Evolutionary conservation across 2,329 filamentous ascomycete species (phyloP).

Genomic region (Paraphoma chrysanthemicola): DNA sequence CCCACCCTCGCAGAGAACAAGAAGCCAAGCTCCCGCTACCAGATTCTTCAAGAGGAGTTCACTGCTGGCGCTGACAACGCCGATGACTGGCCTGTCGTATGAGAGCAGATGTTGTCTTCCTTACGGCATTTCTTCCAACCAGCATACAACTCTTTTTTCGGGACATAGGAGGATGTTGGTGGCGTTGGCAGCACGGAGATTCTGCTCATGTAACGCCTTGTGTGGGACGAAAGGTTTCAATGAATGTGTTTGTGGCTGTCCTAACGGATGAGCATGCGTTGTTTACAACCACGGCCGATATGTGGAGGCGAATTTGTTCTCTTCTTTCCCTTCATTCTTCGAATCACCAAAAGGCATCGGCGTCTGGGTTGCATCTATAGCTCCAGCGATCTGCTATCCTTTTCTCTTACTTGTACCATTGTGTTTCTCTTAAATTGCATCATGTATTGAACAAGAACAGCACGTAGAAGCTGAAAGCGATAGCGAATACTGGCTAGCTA

Average conservation of each 20-base stretch:
- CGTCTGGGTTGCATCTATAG: constrained; percentile 15
- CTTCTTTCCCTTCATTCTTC: constrained; percentile 7
- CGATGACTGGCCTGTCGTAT: constrained; percentile 52
- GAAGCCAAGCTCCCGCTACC: constrained; percentile 38
- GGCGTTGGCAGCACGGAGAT: not conserved
- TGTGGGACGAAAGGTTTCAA: no score
- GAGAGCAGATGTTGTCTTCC: constrained; percentile 4
- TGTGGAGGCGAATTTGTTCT: constrained; percentile 5
- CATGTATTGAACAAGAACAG: not conserved
- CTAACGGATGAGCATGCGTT: not conserved
- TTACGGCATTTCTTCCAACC: not conserved
- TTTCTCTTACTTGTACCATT: constrained; percentile 17
- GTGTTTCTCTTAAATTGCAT: constrained; percentile 3
- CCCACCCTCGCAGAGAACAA: constrained; percentile 34
- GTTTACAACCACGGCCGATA: not conserved
- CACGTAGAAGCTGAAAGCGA: not conserved
- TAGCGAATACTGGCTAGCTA: not conserved
- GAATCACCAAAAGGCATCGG: constrained; percentile 16
- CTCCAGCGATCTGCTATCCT: constrained; percentile 6
- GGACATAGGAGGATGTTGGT: not conserved
- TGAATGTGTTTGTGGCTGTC: no score
- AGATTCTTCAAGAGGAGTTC: constrained; percentile 36
- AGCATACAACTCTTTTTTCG: not conserved
- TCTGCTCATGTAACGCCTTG: no score
- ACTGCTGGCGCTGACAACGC: constrained; percentile 37